Conservation (phyloP, 2,329 filamentous ascomycete species). For the Cyphellophora attinorum region DNA sequence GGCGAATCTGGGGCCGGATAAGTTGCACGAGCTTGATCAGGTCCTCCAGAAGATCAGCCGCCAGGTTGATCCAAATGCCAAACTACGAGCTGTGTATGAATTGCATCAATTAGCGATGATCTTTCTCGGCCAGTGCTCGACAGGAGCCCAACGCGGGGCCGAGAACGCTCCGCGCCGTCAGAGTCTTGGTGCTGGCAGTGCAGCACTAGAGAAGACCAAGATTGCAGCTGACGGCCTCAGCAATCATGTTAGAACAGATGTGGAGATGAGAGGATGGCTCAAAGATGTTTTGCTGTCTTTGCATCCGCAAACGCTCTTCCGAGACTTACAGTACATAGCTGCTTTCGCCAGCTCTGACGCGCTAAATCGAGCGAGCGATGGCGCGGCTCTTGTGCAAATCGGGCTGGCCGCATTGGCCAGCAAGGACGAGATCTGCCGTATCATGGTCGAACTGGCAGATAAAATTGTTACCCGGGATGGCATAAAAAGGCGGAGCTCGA, state of each 20-base stretch:
- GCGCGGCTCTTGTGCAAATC: slow-evolving; percentile 83
- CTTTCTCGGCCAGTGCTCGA: slow-evolving; percentile 24
- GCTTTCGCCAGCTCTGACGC: slow-evolving; percentile 49
- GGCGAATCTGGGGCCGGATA: not conserved
- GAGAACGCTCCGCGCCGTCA: slow-evolving; percentile 7
- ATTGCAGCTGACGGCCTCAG: slow-evolving; percentile 22
- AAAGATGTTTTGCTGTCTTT: slow-evolving; percentile 59
- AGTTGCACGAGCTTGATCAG: slow-evolving; percentile 22
- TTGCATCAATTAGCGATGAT: slow-evolving; percentile 73
- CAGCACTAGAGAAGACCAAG: slow-evolving; percentile 4
- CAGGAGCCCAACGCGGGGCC: not conserved
- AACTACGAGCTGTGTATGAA: slow-evolving; percentile 74
- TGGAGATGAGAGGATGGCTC: slow-evolving; percentile 46
- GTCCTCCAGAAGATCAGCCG: slow-evolving; percentile 80
- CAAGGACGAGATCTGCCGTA: slow-evolving; percentile 77
- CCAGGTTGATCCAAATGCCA: slow-evolving; percentile 77
- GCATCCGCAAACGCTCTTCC: slow-evolving; percentile 71
- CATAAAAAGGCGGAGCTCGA: slow-evolving; percentile 22
- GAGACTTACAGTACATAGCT: slow-evolving; percentile 65
- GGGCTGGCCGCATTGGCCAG: slow-evolving; percentile 78
- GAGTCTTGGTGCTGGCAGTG: slow-evolving; percentile 11
- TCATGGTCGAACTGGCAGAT: slow-evolving; percentile 69
- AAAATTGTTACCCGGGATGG: slow-evolving; percentile 53
- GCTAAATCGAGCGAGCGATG: slow-evolving; percentile 48
- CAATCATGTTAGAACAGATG: slow-evolving; percentile 4